Evolutionary conservation across 2,329 filamentous ascomycete genomes (phyloP), one percentile per base, ranked within the genome.

Genomic region (Ascochyta viciae-villosae): DNA sequence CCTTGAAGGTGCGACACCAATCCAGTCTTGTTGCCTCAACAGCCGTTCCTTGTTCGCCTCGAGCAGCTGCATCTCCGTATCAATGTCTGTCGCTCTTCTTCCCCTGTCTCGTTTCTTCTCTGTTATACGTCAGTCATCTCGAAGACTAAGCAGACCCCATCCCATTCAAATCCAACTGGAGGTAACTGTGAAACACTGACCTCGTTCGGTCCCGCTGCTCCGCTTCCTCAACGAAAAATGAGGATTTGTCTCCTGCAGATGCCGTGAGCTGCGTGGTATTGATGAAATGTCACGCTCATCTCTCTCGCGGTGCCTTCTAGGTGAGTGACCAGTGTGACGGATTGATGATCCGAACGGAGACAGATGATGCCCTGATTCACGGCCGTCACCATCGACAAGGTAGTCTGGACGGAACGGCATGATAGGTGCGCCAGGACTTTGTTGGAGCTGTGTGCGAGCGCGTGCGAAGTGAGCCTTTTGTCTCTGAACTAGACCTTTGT

Each of bases 401-500:
- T 65, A 72, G 39, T 55, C 64, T 5, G 70, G 71, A 33, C 48
- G 59, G 52, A 73, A 72, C 6, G 68, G 63, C 7, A 60, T 46
- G 9, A 37, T 40, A 44, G 40, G 47, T 27, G 59, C 54, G 15
- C 50, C 53, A 39, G 52, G 12, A 15, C 49, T 55, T 50, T 70
- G 66, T 43, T 71, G 70, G n/a, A 71, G 60, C 35, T 67, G 64
- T 7, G 67, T 66, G 26, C 78, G 74, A 16, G 68, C 72, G 58
- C 71, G 77, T 5, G 79, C 79, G 55, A 82, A 82, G 60, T 81
- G 76, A 16, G 77, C 75, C 62, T 76, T 81, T 61, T 82, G 80
- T 57, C 73, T 75, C 53, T 77, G 73, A 4, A 73, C 29, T 15
- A 71, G 62, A 15, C 73, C 67, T 50, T 74, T 75, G 54, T 71